Conservation (phyloP, 257 asterid species). For the Leonotis leonurus region DNA sequence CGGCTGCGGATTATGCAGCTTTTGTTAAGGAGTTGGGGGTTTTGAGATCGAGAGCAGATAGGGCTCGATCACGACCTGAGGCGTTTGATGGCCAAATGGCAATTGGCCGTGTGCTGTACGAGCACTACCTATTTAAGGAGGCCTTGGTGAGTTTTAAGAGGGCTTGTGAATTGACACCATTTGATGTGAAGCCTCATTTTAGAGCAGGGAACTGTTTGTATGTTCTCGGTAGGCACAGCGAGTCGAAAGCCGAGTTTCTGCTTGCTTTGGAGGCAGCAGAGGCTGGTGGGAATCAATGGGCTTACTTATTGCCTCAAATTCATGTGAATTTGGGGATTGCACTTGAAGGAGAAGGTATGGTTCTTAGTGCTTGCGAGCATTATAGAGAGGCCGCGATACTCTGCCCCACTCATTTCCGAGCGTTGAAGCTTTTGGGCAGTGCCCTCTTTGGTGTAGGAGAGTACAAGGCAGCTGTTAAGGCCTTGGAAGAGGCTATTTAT, state of each 20-base stretch:
- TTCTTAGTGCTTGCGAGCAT: slow-evolving; percentile 96
- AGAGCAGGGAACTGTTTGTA: slow-evolving; percentile 87
- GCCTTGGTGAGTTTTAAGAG: slow-evolving; percentile 90
- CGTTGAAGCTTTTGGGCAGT: slow-evolving; percentile 94
- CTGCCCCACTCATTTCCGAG: slow-evolving; percentile 95
- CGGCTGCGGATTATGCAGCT: slow-evolving; percentile 57
- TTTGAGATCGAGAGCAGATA: slow-evolving; percentile 85
- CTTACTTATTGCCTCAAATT: slow-evolving; percentile 93
- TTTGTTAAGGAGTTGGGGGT: slow-evolving; percentile 85
- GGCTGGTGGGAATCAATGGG: slow-evolving; percentile 96
- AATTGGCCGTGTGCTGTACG: slow-evolving; percentile 75
- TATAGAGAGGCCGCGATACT: slow-evolving; percentile 97
- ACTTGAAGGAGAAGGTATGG: slow-evolving; percentile 96
- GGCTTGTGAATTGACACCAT: slow-evolving; percentile 87
- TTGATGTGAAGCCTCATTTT: slow-evolving; percentile 93
- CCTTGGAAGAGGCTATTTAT: slow-evolving; percentile 92
- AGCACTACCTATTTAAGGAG: slow-evolving; percentile 73
- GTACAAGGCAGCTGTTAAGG: slow-evolving; percentile 98
- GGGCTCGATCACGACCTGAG: slow-evolving; percentile 83
- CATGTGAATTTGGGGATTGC: slow-evolving; percentile 96
- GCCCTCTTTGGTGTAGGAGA: slow-evolving; percentile 97
- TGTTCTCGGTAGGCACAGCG: slow-evolving; percentile 63
- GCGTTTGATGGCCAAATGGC: slow-evolving; percentile 99
- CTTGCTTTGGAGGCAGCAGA: slow-evolving; percentile 95
- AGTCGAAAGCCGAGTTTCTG: slow-evolving; percentile 76